These are phyloP conservation scores for Conoideocrella luteorostrata DNA, from an alignment of 2,329 filamentous ascomycete species.

Conservation along the genomic window DNA sequence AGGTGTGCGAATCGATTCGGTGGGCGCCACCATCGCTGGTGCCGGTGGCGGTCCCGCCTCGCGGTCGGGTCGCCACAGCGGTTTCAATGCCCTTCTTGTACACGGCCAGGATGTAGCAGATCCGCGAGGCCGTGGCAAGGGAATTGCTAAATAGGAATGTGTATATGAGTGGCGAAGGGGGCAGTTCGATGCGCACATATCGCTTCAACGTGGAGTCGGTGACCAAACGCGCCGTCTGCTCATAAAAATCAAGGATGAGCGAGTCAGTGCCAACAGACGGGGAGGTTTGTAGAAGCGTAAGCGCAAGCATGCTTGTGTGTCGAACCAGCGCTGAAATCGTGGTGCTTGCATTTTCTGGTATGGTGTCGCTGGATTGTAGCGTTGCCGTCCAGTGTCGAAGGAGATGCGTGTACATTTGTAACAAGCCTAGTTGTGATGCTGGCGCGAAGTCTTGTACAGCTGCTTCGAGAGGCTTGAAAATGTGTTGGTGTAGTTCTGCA, in stretches of 20 bases:
- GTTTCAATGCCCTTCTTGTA: slow-evolving; percentile 72
- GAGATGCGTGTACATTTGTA: slow-evolving; percentile 61
- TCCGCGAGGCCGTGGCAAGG: slow-evolving; percentile 57
- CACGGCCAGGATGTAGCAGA: slow-evolving; percentile 60
- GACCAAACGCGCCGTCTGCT: slow-evolving; percentile 51
- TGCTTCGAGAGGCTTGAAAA: slow-evolving; percentile 46
- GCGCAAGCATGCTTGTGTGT: slow-evolving; percentile 49
- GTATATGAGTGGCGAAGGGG: slow-evolving; percentile 63
- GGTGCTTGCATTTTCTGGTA: slow-evolving; percentile 28
- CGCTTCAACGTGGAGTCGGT: slow-evolving; percentile 42
- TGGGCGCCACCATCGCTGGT: slow-evolving; percentile 16
- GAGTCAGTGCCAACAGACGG: slow-evolving; percentile 39
- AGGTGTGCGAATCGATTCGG: slow-evolving; percentile 32
- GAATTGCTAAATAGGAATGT: slow-evolving; percentile 61
- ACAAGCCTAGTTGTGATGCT: slow-evolving; percentile 50
- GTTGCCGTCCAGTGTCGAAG: slow-evolving; percentile 52
- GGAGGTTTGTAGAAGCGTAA: slow-evolving; percentile 53
- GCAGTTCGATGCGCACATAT: slow-evolving; percentile 60
- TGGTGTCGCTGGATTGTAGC: slow-evolving; percentile 33
- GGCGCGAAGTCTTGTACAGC: slow-evolving; percentile 42
- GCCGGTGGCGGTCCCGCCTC: slow-evolving; percentile 8
- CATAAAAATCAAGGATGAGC: slow-evolving; percentile 64
- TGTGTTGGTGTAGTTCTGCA: slow-evolving; percentile 43
- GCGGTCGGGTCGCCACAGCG: slow-evolving; percentile 39
- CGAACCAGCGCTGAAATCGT: slow-evolving; percentile 36